Conservation (phyloP, 148 eudicot species). For the Limonium bicolor region DNA sequence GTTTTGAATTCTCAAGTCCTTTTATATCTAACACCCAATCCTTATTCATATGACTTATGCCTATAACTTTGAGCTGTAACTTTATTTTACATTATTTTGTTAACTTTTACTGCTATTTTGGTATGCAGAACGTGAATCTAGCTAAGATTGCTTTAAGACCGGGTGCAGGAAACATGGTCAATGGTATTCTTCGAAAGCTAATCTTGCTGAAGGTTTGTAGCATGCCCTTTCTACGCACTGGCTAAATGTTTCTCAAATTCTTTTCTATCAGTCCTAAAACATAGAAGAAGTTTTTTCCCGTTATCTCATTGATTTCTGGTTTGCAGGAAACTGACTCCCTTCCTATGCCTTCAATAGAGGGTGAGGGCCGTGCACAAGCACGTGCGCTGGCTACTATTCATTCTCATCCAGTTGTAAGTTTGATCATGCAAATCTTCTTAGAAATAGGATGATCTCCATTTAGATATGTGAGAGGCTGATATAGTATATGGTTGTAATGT, state of each 20-base stretch:
- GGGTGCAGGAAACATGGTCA: conserved; percentile 98
- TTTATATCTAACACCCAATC: too few species aligned
- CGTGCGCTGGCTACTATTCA: conserved; percentile 82
- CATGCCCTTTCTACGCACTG: background rate
- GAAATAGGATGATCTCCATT: background rate
- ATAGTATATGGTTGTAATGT: too few species aligned
- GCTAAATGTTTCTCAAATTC: too few species aligned
- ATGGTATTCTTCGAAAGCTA: conserved; percentile 80
- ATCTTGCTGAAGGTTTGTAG: conserved; percentile 45
- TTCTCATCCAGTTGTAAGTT: conserved; percentile 98
- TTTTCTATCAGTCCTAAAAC: too few species aligned
- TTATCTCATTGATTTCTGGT: too few species aligned
- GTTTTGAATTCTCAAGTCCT: too few species aligned
- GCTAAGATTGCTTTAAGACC: conserved; percentile 89
- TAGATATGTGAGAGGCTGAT: too few species aligned
- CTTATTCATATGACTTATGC: too few species aligned
- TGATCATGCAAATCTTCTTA: background rate
- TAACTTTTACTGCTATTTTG: too few species aligned
- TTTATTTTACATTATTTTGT: too few species aligned
- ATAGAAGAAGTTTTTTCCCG: too few species aligned
- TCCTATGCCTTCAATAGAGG: conserved; percentile 65
- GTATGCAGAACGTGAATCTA: conserved; percentile 73
- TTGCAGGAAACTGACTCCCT: conserved; percentile 69
- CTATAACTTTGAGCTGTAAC: too few species aligned
- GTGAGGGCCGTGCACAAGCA: conserved; percentile 75